phyloP scores from a whole-genome alignment of 768 basidiomycete genomes.

The Boletus rubropictus region DNA sequence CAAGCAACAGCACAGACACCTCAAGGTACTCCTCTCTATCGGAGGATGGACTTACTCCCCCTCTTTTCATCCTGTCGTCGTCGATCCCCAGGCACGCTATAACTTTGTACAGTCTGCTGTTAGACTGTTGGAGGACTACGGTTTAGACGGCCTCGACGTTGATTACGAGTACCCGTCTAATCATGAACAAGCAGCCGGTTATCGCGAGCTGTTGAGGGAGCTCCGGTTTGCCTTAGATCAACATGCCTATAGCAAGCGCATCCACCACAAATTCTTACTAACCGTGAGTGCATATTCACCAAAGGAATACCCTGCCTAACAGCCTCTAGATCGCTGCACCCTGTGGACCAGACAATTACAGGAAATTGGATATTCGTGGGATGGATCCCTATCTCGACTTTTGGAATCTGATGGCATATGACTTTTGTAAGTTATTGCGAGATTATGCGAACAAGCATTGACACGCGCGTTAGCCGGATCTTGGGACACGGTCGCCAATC shows the following conservation, averaged over 20 bases:
- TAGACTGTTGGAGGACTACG: constrained; percentile 82
- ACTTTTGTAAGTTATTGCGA: constrained; percentile 52
- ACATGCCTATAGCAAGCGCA: constrained; percentile 60
- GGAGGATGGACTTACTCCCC: constrained; percentile 95
- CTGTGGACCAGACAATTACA: constrained; percentile 82
- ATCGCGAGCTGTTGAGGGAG: constrained; percentile 74
- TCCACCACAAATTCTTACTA: constrained; percentile 60
- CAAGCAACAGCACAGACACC: constrained; percentile 78
- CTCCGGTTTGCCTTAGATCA: constrained; percentile 70
- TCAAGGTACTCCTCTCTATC: constrained; percentile 81
- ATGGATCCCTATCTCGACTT: constrained; percentile 91
- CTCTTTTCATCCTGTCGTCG: constrained; percentile 78
- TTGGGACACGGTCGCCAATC: constrained; percentile 64
- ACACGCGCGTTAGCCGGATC: constrained; percentile 53
- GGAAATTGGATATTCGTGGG: constrained; percentile 67
- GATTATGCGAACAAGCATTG: constrained; percentile 5
- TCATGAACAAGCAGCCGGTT: constrained; percentile 72
- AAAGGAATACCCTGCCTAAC: neutral
- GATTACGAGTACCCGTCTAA: constrained; percentile 92
- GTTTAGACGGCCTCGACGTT: constrained; percentile 85
- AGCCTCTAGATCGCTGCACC: constrained; percentile 76
- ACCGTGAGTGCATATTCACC: constrained; percentile 47
- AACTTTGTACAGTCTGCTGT: constrained; percentile 81
- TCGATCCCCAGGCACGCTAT: constrained; percentile 52
- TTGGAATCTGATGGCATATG: constrained; percentile 97